Evolutionary conservation across 768 basidiomycete genomes (phyloP), one percentile per base, ranked within the genome.

Genomic region (Candolleomyces eurysporus): DNA sequence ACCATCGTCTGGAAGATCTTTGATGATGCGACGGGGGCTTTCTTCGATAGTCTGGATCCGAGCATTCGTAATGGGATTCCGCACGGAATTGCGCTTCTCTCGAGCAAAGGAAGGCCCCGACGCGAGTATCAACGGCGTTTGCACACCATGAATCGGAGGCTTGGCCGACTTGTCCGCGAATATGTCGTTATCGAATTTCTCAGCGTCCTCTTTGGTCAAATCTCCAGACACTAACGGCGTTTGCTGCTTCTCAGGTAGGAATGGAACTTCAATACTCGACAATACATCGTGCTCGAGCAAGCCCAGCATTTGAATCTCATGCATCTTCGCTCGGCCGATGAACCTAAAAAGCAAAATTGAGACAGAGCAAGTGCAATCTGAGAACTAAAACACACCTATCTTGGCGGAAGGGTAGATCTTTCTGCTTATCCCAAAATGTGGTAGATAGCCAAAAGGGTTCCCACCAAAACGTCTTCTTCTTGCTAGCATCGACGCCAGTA

Each of bases 231-330:
- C 76, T 58, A 71, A 64, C n/a, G 73, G 64, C 66, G 30, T 78
- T 76, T 31, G 60, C 36, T 64, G 76, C 71, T 32, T 84, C 82
- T 8, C 83, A 36, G 36, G 81, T 30, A 94, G 73, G 69, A 86
- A 90, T 1, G 96, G 95, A 13, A 97, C 86, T 63, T 92, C 90
- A 62, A 97, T 95, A 64, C 88, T 89, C 5, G 92, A 89, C 21
- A 94, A 85, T 32, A 97, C 89, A 66, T 96, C 94, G 66, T 96
- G 92, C 65, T 94, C 94, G 48, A 96, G 79, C 9, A 96, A 77
- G 6, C 96, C 96, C 1, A 97, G 83, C 91, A 93, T 96, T 69
- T 97, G 91, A 43, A 97, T 94, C 69, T 96, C 92, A 67, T 94
- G 92, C 94, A 97, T 96, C 76, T 93, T 92, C n/a, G 92, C 94